These are phyloP conservation scores for Syncephalastrum monosporum DNA, from an alignment of 371 early-diverging fungal species.

Conservation along the genomic window DNA sequence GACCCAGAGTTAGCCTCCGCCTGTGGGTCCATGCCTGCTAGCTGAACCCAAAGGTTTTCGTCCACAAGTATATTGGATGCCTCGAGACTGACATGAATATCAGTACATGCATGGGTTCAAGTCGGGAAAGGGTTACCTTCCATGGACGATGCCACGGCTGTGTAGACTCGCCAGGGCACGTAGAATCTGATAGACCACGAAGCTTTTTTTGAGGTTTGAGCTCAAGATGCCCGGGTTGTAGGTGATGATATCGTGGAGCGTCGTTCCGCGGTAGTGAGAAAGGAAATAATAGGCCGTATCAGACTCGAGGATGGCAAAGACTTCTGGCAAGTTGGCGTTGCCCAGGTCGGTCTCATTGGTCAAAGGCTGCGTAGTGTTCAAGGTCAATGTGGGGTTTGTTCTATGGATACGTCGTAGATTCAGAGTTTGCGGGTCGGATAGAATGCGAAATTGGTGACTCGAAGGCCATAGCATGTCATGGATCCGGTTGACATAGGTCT, in stretches of 20 bases:
- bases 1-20: conserved; percentile 15
- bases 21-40: conserved; percentile 57
- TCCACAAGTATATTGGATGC: conserved; percentile 66
- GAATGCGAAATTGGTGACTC: conserved; percentile 33
- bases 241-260: conserved; percentile 60
- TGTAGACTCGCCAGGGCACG: conserved; percentile 55
- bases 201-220: conserved; percentile 61
- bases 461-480: conserved; percentile 42
- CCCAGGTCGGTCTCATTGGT: conserved; percentile 17
- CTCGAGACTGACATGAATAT: conserved; percentile 26
- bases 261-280: conserved; percentile 57
- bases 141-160: conserved; percentile 57
- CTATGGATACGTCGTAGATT: too few relatives aligned
- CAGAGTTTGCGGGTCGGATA: background rate
- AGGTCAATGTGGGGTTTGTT: too few relatives aligned
- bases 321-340: conserved; percentile 56
- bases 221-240: conserved; percentile 64
- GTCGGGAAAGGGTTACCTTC: conserved; percentile 26
- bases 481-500: conserved; percentile 37
- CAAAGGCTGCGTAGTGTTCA: background rate
- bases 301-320: conserved; percentile 62
- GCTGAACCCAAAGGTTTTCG: conserved; percentile 63
- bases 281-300: conserved; percentile 55
- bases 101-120: background rate
- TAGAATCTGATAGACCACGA: conserved; percentile 59